Evolutionary conservation across 768 basidiomycete genomes (phyloP), one percentile per base, ranked within the genome.

Genomic region (Coprinopsis sp.): DNA sequence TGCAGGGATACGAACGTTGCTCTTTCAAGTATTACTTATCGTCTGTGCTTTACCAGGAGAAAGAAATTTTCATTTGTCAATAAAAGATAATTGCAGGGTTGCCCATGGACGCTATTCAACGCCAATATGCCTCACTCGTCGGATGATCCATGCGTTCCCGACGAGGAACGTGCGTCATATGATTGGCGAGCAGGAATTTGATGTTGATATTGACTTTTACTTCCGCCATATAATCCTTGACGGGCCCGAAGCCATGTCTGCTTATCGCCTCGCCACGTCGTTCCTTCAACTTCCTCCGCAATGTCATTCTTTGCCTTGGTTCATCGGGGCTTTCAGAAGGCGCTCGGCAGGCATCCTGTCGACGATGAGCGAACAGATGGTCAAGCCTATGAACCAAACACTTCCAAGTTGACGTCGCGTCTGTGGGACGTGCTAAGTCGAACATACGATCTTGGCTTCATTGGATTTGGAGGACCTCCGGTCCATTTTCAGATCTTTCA

Each of bases 401-500:
- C 41, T 21, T 33, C 40, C n/a, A 56, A 56, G 27, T 54, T 66
- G 11, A 33, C 41, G 5, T 22, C 34, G 16, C 58, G 64, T 3
- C 59, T 66, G 14, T 49, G 52, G 27, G 69, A 68, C 46, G 64
- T 68, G 23, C 58, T 67, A 31, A 45, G 40, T 27, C 58, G 68
- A 21, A 65, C 66, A 28, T 69, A 56, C 41, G 64, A 70, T 51
- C 58, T 74, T 1, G 74, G 73, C 0, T 67, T 73, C 48, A 71
- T 65, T 1, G 62, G 69, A 1, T 79, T 77, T 54, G 76, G 76
- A 12, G 76, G 76, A 1, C 74, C 75, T 4, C 66, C 67, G 1
- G 73, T 72, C 3, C 73, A 78, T 53, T 72, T 77, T 51, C 68
- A 73, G 41, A 69, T 76, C 36, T 64, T 76, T 14, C 66, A 69